Conservation (phyloP, 495 filamentous ascomycete genomes). For the Lentithecium fluviatile region DNA sequence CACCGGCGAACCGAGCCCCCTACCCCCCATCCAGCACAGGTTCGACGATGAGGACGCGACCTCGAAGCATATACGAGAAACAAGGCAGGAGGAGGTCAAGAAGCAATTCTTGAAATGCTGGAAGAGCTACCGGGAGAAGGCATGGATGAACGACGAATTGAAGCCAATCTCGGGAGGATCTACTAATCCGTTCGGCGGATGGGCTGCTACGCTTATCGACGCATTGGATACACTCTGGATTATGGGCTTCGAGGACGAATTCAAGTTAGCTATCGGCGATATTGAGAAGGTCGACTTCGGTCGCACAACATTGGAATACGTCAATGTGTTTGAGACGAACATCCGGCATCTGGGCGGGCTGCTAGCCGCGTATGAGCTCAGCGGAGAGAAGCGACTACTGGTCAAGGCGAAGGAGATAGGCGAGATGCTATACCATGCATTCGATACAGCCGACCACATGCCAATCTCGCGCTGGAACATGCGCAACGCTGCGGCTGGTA, state of each 20-base stretch:
- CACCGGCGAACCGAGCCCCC: conserved; percentile 19
- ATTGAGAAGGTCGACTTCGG: conserved; percentile 57
- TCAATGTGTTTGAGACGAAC: conserved; percentile 48
- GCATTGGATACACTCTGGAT: conserved; percentile 64
- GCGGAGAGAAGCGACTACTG: conserved; percentile 39
- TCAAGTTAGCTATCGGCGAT: conserved; percentile 57
- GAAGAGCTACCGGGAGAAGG: conserved; percentile 40
- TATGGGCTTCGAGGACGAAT: conserved; percentile 61
- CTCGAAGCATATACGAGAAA: conserved; percentile 28
- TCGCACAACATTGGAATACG: conserved; percentile 30
- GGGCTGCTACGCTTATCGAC: conserved; percentile 62
- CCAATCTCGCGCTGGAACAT: conserved; percentile 56
- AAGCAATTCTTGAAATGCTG: conserved; percentile 40
- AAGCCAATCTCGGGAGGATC: conserved; percentile 39
- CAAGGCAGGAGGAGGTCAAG: conserved; percentile 37
- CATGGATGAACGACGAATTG: conserved; percentile 46
- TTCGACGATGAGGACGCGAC: conserved; percentile 36
- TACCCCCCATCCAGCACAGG: conserved; percentile 36
- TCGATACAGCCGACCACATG: conserved; percentile 47
- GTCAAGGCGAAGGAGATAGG: conserved; percentile 43
- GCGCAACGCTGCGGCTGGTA: conserved; percentile 42
- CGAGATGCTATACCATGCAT: conserved; percentile 44
- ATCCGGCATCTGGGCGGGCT: conserved; percentile 46
- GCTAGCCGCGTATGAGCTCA: conserved; percentile 44
- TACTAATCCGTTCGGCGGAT: conserved; percentile 59